Evolutionary conservation across 441 rosid genomes (phyloP).

Genomic region (Erysimum cheiri): DNA sequence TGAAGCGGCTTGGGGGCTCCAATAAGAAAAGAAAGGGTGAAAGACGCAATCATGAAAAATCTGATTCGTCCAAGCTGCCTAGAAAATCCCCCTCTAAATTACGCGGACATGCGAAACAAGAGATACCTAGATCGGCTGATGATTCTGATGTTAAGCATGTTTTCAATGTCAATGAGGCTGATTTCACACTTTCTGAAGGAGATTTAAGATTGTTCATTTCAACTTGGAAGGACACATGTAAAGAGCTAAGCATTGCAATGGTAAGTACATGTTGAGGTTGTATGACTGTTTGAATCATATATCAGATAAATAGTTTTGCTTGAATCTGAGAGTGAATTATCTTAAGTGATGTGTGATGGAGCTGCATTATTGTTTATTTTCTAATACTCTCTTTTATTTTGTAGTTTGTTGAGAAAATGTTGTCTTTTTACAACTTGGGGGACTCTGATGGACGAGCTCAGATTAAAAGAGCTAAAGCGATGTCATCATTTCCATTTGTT

Average conservation of each 20-base stretch:
- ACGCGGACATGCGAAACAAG: slow-evolving; percentile 42
- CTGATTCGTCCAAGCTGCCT: slow-evolving; percentile 52
- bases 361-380: slow-evolving; percentile 23
- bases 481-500: slow-evolving; percentile 65
- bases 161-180: slow-evolving; percentile 46
- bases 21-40: slow-evolving; percentile 64
- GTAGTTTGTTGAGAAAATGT: slow-evolving; percentile 81
- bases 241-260: slow-evolving; percentile 57
- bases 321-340: slow-evolving; percentile 13
- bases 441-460: slow-evolving; percentile 44
- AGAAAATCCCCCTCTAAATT: slow-evolving; percentile 52
- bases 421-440: slow-evolving; percentile 55
- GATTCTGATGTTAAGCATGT: slow-evolving; percentile 43
- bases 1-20: slow-evolving; percentile 67
- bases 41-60: slow-evolving; percentile 41
- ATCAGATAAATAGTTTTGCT: slow-evolving; percentile 4
- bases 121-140: slow-evolving; percentile 40
- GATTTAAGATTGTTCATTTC: slow-evolving; percentile 67
- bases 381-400: slow-evolving; percentile 35
- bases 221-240: slow-evolving; percentile 88
- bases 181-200: slow-evolving; percentile 56
- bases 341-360: slow-evolving; percentile 13
- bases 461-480: slow-evolving; percentile 49
- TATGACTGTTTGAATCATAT: slow-evolving; percentile 14
- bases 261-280: slow-evolving; percentile 43